phyloP scores from a whole-genome alignment of 2,329 filamentous ascomycete species.

The Botrytis galanthina region DNA sequence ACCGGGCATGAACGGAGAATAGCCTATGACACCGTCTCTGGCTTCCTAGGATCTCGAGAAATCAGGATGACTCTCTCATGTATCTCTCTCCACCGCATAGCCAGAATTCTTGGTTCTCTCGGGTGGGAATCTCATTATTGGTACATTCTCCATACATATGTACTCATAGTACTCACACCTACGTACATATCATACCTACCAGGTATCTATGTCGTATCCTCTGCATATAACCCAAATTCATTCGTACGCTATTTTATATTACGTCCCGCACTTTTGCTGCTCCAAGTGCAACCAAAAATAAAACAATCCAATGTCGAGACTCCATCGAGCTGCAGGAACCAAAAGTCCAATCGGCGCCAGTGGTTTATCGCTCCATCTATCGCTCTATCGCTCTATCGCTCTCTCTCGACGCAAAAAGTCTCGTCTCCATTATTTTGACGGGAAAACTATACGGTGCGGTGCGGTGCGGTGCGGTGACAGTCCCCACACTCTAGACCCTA shows the following conservation, averaged over 20 bases:
- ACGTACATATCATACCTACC: not conserved
- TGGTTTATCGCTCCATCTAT: slow-evolving; percentile 24
- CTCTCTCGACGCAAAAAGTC: slow-evolving; percentile 22
- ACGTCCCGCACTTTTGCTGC: slow-evolving; percentile 18
- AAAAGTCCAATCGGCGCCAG: slow-evolving; percentile 23
- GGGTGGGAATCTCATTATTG: not conserved
- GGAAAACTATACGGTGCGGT: slow-evolving; percentile 26
- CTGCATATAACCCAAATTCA: not conserved
- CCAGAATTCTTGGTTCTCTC: not conserved
- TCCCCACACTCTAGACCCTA: slow-evolving; percentile 31
- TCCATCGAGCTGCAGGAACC: slow-evolving; percentile 28
- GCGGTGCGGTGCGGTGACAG: too few relatives aligned
- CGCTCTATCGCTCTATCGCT: not conserved
- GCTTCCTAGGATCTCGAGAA: not conserved
- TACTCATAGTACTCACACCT: not conserved
- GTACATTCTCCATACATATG: slow-evolving; percentile 3
- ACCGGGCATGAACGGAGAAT: slow-evolving; percentile 11
- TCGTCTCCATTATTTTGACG: slow-evolving; percentile 29
- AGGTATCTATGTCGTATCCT: too few relatives aligned
- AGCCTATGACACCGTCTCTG: slow-evolving; percentile 7
- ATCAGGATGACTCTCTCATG: not conserved
- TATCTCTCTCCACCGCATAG: slow-evolving; percentile 16
- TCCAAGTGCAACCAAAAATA: slow-evolving; percentile 21
- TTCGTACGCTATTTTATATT: not conserved
- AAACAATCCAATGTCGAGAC: slow-evolving; percentile 11